Percentiles rank a stretch among this genome's conserved stretches.
Evolutionary conservation across 768 basidiomycete genomes (phyloP).

Genomic region (Mycena albidolilacea): DNA sequence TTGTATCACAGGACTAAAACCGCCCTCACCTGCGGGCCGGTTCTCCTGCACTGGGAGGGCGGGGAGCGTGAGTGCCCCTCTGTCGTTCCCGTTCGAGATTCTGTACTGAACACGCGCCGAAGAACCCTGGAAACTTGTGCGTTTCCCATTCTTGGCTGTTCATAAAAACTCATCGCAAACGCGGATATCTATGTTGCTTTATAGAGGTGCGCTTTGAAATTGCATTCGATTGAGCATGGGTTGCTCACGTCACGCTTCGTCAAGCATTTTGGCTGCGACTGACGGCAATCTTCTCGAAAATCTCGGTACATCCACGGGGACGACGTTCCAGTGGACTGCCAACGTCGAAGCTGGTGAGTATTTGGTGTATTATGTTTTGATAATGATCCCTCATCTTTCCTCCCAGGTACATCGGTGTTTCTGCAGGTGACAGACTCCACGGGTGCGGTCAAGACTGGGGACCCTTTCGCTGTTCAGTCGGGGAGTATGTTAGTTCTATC

Average conservation of each 20-base stretch:
- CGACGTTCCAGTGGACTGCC: constrained; percentile 27
- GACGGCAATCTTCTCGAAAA: constrained; percentile 8
- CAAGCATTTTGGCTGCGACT: constrained; percentile 1
- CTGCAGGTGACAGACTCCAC: constrained; percentile 23
- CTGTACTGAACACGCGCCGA: neutral
- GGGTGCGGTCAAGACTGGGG: constrained; percentile 11
- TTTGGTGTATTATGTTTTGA: neutral
- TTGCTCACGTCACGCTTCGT: neutral
- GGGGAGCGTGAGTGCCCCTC: constrained; percentile 18
- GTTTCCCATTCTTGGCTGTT: neutral
- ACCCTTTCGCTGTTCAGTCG: constrained; percentile 7
- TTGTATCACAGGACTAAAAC: neutral
- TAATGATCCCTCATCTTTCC: neutral
- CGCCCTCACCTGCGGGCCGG: constrained; percentile 32
- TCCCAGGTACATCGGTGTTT: constrained; percentile 21
- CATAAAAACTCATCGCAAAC: no score
- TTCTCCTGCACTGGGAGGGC: constrained; percentile 35
- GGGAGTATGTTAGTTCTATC: constrained; percentile 5
- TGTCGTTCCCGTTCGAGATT: neutral
- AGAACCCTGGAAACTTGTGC: constrained; percentile 32
- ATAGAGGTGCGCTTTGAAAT: constrained; percentile 12
- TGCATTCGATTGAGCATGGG: neutral
- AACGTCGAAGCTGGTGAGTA: constrained; percentile 21
- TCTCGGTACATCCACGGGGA: neutral
- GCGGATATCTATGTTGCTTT: neutral